Evolutionary conservation across 176 grass and related monocot genomes (phyloP).

Genomic region (Cocos nucifera): DNA sequence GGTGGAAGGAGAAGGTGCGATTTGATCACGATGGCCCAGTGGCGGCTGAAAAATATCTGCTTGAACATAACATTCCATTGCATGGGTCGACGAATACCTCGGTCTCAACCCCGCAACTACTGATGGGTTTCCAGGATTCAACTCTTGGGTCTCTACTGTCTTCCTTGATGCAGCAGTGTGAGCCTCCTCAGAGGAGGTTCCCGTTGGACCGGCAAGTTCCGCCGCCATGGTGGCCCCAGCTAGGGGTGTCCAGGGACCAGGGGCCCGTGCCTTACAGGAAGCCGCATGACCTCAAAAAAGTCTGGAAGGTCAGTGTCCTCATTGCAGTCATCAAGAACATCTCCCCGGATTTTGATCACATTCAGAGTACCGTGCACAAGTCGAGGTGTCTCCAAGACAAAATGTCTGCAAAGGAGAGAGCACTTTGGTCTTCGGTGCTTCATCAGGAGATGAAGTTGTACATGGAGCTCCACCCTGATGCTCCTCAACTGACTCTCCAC

Average conservation of each 20-base stretch:
- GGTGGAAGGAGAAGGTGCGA: constrained; percentile 11
- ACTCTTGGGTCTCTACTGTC: background rate
- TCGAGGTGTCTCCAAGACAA: constrained; percentile 3
- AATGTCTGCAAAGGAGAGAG: background rate
- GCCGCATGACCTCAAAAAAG: background rate
- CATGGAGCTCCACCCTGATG: too few relatives aligned
- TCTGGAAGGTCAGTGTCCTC: background rate
- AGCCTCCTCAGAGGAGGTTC: background rate
- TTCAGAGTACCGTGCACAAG: background rate
- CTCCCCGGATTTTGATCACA: background rate
- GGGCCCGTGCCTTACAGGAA: background rate
- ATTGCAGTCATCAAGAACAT: constrained; percentile 1
- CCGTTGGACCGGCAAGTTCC: background rate
- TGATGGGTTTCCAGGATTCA: constrained; percentile 1
- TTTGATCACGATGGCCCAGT: background rate
- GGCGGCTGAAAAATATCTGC: background rate
- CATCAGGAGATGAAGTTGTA: background rate
- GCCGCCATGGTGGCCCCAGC: background rate
- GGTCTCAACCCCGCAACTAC: background rate
- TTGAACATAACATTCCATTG: background rate
- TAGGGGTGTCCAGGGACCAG: background rate
- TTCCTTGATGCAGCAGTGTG: constrained; percentile 1
- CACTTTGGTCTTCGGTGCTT: background rate
- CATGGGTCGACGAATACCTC: too few relatives aligned
- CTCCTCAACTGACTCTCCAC: too few relatives aligned